Evolutionary conservation across 768 basidiomycete genomes (phyloP), one percentile per base, ranked within the genome.

Genomic region (Boletus subparvulus): DNA sequence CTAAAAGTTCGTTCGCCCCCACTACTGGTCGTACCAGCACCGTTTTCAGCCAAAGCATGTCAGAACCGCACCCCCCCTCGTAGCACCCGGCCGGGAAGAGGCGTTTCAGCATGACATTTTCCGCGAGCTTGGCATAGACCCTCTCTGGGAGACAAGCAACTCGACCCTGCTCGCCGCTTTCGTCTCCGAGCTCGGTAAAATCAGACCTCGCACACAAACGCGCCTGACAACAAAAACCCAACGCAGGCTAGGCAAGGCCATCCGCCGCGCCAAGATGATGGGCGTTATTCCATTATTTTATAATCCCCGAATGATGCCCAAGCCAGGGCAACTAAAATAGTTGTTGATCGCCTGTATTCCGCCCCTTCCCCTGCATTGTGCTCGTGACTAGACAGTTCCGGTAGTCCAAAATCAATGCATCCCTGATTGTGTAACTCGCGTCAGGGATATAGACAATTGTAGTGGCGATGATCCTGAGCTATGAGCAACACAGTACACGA

Each of bases 241-340:
- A 70, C 81, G 92, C 43, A 78, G 79, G 58, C 63, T 97, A 5
- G 89, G 84, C 56, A 93, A 93, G 73, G 90, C 94, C 43, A 87
- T 97, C 55, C 85, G 90, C 44, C 78, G 95, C 56, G 90, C 95
- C 56, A 91, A 88, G 74, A 87, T 87, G 80, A 94, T 96, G 90
- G 95, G 95, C 40, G 68, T 92, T 54, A 83, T 96, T 51, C 89
- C 92, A 5, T 61, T 75, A 51, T 72, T 73, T 44, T 75, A 74
- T 44, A 67, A 61, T 30, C 64, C 69, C 24, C 63, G 69, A 4
- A 52, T 69, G 47, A 62, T 64, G 63, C 59, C 69, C 17, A 69
- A 61, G 13, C 45, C 59, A 32, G 55, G 59, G 14, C 58, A 61
- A n/a, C 12, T 45, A 36, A 37, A 30, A 17, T 62, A 61, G 42